Evolutionary conservation across 129 eudicot genomes (phyloP).

Genomic region (Pseudognaphalium luteoalbum): DNA sequence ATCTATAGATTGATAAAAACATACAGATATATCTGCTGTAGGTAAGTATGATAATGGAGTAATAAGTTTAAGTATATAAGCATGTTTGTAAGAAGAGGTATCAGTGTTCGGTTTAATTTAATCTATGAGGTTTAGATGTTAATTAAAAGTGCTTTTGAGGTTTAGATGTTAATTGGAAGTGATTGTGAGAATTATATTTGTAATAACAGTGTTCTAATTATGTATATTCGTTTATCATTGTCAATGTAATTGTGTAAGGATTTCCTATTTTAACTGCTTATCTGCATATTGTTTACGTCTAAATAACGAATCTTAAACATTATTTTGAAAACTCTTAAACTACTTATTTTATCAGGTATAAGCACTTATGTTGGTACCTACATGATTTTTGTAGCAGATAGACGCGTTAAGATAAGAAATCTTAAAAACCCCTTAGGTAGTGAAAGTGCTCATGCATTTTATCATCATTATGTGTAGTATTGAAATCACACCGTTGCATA

Average conservation of each 20-base stretch:
- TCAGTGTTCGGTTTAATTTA: neutral
- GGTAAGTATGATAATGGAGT: neutral
- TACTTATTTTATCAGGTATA: too few relatives aligned
- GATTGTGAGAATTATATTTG: too few relatives aligned
- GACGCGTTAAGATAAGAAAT: neutral
- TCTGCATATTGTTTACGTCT: neutral
- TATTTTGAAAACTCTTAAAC: neutral
- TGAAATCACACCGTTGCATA: neutral
- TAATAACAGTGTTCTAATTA: too few relatives aligned
- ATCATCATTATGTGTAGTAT: neutral
- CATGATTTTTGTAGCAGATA: neutral
- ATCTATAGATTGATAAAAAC: neutral
- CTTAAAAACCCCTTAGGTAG: neutral
- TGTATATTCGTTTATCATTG: too few relatives aligned
- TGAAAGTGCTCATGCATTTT: neutral
- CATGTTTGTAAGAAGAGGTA: neutral
- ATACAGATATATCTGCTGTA: slow-evolving; percentile 14
- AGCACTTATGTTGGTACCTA: too few relatives aligned
- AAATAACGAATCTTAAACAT: neutral
- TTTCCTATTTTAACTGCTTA: too few relatives aligned
- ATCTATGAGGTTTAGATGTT: neutral
- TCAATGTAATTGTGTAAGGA: too few relatives aligned
- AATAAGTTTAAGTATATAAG: neutral
- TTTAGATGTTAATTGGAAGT: neutral
- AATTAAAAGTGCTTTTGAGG: too few relatives aligned